phyloP scores from a whole-genome alignment of 805 yeast species.

The Ogataea minuta region DNA sequence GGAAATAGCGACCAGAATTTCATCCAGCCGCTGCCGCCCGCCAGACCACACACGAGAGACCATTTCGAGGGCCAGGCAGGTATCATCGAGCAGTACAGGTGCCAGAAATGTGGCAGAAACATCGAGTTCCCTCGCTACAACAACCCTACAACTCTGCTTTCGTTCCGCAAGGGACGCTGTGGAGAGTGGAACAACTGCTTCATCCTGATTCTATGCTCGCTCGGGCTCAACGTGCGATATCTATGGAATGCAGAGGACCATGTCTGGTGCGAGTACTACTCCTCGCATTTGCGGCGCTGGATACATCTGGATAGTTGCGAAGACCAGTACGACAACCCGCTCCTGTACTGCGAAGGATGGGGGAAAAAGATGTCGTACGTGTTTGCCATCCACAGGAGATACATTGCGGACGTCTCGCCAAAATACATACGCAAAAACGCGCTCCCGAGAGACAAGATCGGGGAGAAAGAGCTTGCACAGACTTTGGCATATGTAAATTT shows the following conservation, averaged over 20 bases:
- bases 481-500: slow-evolving; percentile 39
- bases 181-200: slow-evolving; percentile 96
- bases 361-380: slow-evolving; percentile 91
- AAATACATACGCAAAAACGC: slow-evolving; percentile 55
- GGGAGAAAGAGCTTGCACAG: slow-evolving; percentile 38
- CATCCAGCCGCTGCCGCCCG: slow-evolving; percentile 38
- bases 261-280: slow-evolving; percentile 92
- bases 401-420: slow-evolving; percentile 64
- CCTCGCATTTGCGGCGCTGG: slow-evolving; percentile 63
- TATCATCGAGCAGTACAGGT: slow-evolving; percentile 61
- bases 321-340: slow-evolving; percentile 78
- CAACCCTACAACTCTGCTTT: slow-evolving; percentile 58
- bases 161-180: slow-evolving; percentile 74
- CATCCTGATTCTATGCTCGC: slow-evolving; percentile 61
- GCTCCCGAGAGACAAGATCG: slow-evolving; percentile 46
- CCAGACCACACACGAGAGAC: slow-evolving; percentile 46
- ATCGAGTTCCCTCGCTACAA: slow-evolving; percentile 77
- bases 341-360: slow-evolving; percentile 80
- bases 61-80: slow-evolving; percentile 48
- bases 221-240: slow-evolving; percentile 65
- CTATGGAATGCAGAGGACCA: slow-evolving; percentile 92
- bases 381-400: slow-evolving; percentile 62
- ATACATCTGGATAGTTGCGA: slow-evolving; percentile 90
- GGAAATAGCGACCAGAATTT: slow-evolving; percentile 39
- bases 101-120: slow-evolving; percentile 45